These are phyloP conservation scores for Penicillium soppii DNA, from an alignment of 495 filamentous ascomycete genomes.

Conservation along the genomic window DNA sequence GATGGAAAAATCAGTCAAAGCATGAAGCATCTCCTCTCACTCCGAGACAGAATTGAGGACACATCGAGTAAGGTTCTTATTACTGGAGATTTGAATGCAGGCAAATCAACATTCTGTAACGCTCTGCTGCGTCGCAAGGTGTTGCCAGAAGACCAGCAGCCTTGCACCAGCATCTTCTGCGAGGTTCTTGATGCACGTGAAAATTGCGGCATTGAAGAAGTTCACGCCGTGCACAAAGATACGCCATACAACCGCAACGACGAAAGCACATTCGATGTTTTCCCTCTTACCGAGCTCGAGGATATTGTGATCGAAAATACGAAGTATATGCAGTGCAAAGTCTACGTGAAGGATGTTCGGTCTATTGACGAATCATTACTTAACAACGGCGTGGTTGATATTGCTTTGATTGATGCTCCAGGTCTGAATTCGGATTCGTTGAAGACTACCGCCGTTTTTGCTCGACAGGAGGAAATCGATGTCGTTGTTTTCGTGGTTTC, in stretches of 20 bases:
- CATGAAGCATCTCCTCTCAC: slow-evolving; percentile 80
- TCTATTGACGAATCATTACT: slow-evolving; percentile 90
- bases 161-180: slow-evolving; percentile 98
- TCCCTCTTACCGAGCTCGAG: slow-evolving; percentile 71
- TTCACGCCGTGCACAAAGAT: slow-evolving; percentile 88
- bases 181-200: slow-evolving; percentile 92
- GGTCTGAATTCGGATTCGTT: slow-evolving; percentile 93
- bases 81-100: slow-evolving; percentile 96
- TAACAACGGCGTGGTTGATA: slow-evolving; percentile 97
- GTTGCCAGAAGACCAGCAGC: slow-evolving; percentile 93
- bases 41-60: slow-evolving; percentile 94
- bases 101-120: slow-evolving; percentile 99
- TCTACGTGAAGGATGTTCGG: slow-evolving; percentile 91
- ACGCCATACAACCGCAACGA: slow-evolving; percentile 80
- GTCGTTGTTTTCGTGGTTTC: slow-evolving; percentile 98
- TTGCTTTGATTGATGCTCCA: slow-evolving; percentile 94
- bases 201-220: slow-evolving; percentile 88
- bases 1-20: slow-evolving; percentile 93
- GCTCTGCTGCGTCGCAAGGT: slow-evolving; percentile 89
- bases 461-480: slow-evolving; percentile 96
- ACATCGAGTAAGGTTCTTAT: slow-evolving; percentile 96
- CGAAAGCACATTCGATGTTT: slow-evolving; percentile 91
- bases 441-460: slow-evolving; percentile 96
- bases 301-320: slow-evolving; percentile 85
- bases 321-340: slow-evolving; percentile 90